Evolutionary conservation across 2,329 filamentous ascomycete genomes (phyloP).

Genomic region (Penicillium sp.): DNA sequence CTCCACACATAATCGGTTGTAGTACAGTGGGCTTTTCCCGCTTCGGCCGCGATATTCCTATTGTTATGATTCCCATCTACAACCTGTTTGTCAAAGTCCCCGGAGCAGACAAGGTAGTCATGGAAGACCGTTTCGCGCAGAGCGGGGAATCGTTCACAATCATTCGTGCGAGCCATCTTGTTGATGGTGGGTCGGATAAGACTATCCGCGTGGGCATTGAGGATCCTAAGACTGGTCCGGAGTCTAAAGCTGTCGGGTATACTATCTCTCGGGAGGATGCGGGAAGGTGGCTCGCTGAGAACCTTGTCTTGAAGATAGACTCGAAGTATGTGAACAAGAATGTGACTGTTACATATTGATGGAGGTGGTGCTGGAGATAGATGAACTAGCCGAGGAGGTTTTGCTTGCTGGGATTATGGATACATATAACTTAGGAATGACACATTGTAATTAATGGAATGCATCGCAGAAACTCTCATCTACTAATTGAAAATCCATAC

Average conservation of each 20-base stretch:
- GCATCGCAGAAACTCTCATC: neutral
- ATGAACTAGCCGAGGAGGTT: neutral
- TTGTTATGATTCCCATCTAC: conserved; percentile 35
- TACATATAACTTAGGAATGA: neutral
- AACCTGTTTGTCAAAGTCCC: conserved; percentile 31
- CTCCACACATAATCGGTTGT: conserved; percentile 31
- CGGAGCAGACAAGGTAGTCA: conserved; percentile 42
- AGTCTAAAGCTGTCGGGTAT: conserved; percentile 35
- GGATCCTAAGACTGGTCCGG: conserved; percentile 32
- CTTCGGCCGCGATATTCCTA: conserved; percentile 33
- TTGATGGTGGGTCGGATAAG: conserved; percentile 29
- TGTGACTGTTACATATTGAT: conserved; percentile 7
- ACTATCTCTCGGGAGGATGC: conserved; percentile 36
- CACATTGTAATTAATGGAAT: neutral
- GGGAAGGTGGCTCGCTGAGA: conserved; percentile 21
- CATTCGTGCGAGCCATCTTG: conserved; percentile 37
- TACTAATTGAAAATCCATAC: neutral
- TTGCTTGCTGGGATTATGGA: neutral
- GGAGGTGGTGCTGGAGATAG: neutral
- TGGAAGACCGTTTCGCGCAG: conserved; percentile 31
- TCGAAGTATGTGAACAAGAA: conserved; percentile 5
- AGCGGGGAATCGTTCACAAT: conserved; percentile 27
- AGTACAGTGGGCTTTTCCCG: conserved; percentile 38
- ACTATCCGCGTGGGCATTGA: conserved; percentile 27
- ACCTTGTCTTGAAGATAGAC: conserved; percentile 4